Percentiles rank a stretch among this genome's conserved stretches.
Evolutionary conservation across 2,329 filamentous ascomycete species (phyloP).

Genomic region (Cryphonectria nitschkei): DNA sequence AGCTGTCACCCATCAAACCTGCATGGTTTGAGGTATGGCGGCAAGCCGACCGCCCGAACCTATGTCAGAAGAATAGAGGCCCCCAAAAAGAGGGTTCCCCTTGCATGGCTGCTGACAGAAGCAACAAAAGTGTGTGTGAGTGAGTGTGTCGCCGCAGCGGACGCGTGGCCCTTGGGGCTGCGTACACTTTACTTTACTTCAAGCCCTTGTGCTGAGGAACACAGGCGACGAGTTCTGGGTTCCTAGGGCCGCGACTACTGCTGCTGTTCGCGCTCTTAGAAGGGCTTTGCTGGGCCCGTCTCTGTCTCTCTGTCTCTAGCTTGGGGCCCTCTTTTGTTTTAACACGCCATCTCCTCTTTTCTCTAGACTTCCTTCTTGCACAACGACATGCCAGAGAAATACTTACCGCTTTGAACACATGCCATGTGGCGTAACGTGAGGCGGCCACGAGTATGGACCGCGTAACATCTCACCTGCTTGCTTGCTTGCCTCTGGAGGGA

Average conservation of each 20-base stretch:
- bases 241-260: too few species aligned
- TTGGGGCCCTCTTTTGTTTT: too few species aligned
- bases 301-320: too few species aligned
- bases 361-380: background rate
- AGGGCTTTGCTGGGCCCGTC: too few species aligned
- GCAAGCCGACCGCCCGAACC: slow-evolving; percentile 14
- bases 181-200: background rate
- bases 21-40: slow-evolving; percentile 21
- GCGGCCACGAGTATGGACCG: slow-evolving; percentile 20
- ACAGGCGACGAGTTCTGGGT: too few species aligned
- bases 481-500: background rate
- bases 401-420: slow-evolving; percentile 3
- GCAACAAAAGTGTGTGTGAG: slow-evolving; percentile 1
- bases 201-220: too few species aligned
- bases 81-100: background rate
- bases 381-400: background rate
- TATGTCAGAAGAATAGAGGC: slow-evolving; percentile 10
- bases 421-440: slow-evolving; percentile 27
- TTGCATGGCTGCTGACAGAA: slow-evolving; percentile 16
- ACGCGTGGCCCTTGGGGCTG: background rate
- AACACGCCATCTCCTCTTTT: too few species aligned
- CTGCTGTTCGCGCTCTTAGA: too few species aligned
- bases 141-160: background rate
- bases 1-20: slow-evolving; percentile 29
- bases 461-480: background rate